Evolutionary conservation across 2,329 filamentous ascomycete species (phyloP).

Genomic region (Fusarium buxicola): DNA sequence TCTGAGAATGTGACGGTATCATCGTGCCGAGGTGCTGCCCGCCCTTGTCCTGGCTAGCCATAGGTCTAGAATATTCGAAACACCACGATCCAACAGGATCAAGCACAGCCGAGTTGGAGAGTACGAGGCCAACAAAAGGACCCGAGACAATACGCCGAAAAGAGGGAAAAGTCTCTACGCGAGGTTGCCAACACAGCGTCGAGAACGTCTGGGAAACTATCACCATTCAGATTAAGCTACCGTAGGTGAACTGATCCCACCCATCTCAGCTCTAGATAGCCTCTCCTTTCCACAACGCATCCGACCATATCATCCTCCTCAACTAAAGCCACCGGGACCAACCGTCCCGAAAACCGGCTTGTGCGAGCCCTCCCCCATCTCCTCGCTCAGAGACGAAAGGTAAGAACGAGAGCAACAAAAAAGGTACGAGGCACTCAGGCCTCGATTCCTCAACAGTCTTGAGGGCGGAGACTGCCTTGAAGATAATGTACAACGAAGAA

Average conservation of each 20-base stretch:
- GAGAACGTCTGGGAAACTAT: constrained; percentile 25
- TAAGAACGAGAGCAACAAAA: constrained; percentile 12
- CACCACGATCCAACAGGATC: neutral
- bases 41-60: neutral
- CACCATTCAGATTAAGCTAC: constrained; percentile 42
- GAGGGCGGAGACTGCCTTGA: constrained; percentile 45
- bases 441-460: constrained; percentile 39
- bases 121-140: constrained; percentile 1
- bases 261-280: constrained; percentile 29
- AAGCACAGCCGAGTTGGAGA: neutral
- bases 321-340: constrained; percentile 23
- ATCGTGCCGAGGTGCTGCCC: neutral
- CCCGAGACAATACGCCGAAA: neutral
- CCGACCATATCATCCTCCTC: constrained; percentile 24
- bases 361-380: constrained; percentile 1
- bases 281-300: constrained; percentile 14
- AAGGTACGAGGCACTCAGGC: constrained; percentile 12
- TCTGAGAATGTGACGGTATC: constrained; percentile 22
- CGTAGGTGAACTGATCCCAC: constrained; percentile 24
- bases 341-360: constrained; percentile 8
- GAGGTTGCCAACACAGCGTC: constrained; percentile 6
- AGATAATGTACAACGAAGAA: constrained; percentile 49
- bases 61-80: constrained; percentile 7
- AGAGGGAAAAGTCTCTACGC: neutral
- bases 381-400: constrained; percentile 8